phyloP scores from a whole-genome alignment of 2,329 filamentous ascomycete genomes.

The Venturia asperata region DNA sequence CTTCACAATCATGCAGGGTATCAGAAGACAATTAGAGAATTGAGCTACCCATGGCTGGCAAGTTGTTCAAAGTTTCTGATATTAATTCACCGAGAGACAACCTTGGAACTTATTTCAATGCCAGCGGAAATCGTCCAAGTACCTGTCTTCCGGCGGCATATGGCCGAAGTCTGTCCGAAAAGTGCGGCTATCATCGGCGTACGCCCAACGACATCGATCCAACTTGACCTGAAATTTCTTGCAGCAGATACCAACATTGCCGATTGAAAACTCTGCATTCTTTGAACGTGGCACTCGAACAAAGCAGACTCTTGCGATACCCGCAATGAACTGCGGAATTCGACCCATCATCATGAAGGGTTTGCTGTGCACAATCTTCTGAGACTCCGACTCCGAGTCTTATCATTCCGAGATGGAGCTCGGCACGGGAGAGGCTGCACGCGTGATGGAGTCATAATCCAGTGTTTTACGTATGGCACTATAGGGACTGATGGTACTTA shows the following conservation, averaged over 20 bases:
- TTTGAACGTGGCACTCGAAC: background rate
- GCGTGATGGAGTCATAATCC: slow-evolving; percentile 11
- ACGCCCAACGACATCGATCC: background rate
- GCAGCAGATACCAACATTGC: background rate
- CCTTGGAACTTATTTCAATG: background rate
- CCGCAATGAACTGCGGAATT: background rate
- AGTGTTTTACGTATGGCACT: slow-evolving; percentile 12
- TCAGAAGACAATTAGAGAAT: background rate
- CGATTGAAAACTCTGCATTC: slow-evolving; percentile 7
- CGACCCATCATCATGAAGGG: background rate
- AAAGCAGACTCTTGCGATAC: background rate
- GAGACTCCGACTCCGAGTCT: too few relatives aligned
- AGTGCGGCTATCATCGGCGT: background rate
- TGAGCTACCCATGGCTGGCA: background rate
- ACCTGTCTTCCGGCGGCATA: background rate
- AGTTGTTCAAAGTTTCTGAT: background rate
- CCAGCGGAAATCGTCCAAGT: background rate
- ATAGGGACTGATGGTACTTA: background rate
- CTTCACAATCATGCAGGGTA: too few relatives aligned
- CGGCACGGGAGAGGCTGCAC: slow-evolving; percentile 5
- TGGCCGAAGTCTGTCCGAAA: background rate
- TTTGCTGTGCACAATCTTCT: slow-evolving; percentile 5
- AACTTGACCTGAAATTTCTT: background rate
- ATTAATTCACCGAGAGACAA: background rate
- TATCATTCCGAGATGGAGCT: slow-evolving; percentile 5